These are phyloP conservation scores for Fusarium mundagurra DNA, from an alignment of 2,329 filamentous ascomycete genomes.

Conservation along the genomic window DNA sequence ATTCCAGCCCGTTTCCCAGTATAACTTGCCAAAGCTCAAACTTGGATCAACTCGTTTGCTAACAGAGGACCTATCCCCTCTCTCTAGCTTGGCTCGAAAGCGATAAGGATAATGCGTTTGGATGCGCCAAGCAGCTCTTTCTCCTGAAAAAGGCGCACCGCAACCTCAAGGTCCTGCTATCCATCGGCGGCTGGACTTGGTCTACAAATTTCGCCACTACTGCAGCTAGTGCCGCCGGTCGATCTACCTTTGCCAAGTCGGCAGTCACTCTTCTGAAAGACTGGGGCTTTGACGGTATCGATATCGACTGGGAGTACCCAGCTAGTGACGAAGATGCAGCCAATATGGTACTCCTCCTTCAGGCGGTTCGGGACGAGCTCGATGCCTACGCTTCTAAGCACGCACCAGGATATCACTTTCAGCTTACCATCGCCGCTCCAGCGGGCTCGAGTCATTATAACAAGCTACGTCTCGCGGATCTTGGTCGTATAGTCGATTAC, in stretches of 20 bases:
- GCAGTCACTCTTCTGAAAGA: conserved; percentile 77
- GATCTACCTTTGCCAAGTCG: conserved; percentile 72
- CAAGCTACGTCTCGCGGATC: conserved; percentile 55
- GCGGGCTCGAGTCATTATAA: conserved; percentile 59
- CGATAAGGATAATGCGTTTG: conserved; percentile 71
- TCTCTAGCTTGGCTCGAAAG: background rate
- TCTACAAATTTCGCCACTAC: conserved; percentile 75
- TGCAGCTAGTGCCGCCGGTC: conserved; percentile 64
- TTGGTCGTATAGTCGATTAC: conserved; percentile 61
- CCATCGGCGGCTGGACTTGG: conserved; percentile 85
- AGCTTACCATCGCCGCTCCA: conserved; percentile 60
- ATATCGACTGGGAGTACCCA: conserved; percentile 53
- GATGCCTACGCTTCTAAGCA: conserved; percentile 56
- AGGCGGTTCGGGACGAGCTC: conserved; percentile 54
- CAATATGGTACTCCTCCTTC: conserved; percentile 54
- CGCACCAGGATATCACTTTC: conserved; percentile 55
- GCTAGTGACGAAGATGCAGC: conserved; percentile 47
- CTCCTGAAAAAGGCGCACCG: conserved; percentile 79
- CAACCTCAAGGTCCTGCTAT: conserved; percentile 77
- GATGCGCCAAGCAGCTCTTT: conserved; percentile 77
- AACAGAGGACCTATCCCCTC: background rate
- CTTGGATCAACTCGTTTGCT: background rate
- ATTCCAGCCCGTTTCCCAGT: background rate
- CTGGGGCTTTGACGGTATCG: conserved; percentile 64
- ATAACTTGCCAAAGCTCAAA: background rate